phyloP scores from a whole-genome alignment of 139 green algal genomes.

The Closterium sp. region DNA sequence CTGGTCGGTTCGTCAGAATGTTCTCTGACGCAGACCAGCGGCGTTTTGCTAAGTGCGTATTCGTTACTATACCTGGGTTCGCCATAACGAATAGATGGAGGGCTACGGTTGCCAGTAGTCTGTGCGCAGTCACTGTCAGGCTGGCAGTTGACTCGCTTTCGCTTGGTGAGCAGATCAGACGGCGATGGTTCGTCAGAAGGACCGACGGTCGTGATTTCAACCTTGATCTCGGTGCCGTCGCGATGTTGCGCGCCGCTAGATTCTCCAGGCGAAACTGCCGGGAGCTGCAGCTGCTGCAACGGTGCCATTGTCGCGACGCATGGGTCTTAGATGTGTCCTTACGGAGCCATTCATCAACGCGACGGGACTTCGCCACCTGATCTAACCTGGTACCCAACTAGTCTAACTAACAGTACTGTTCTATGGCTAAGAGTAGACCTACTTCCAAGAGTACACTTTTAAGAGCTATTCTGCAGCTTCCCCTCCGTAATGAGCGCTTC shows the following conservation, averaged over 20 bases:
- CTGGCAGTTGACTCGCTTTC: neutral
- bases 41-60: neutral
- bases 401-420: no score
- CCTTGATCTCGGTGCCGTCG: neutral
- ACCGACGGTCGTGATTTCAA: neutral
- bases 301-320: neutral
- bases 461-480: neutral
- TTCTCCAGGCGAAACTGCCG: neutral
- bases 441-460: neutral
- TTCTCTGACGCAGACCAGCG: neutral
- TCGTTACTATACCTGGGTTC: neutral
- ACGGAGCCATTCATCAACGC: neutral
- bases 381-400: neutral
- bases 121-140: neutral
- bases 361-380: neutral
- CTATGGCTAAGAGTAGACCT: neutral
- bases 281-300: neutral
- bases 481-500: neutral
- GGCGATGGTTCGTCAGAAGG: neutral
- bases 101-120: neutral
- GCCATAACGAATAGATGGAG: neutral
- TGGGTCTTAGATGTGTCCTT: neutral
- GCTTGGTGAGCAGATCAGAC: neutral
- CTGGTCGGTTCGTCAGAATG: neutral
- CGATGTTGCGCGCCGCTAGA: neutral